phyloP scores from a whole-genome alignment of 371 early-diverging fungal species.

The Basidiobolus heterosporus region DNA sequence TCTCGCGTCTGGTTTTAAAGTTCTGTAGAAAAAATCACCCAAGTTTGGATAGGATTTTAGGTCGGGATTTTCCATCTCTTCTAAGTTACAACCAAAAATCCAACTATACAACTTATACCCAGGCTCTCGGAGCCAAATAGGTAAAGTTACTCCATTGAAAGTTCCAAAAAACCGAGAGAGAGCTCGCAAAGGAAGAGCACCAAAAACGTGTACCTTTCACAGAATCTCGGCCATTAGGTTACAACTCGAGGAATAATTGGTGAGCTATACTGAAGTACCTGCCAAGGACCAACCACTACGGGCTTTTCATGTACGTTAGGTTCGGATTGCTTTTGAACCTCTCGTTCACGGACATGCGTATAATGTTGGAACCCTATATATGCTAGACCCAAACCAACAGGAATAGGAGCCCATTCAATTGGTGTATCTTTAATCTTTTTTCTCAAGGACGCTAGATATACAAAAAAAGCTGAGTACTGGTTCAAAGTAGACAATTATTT shows the following conservation, averaged over 20 bases:
- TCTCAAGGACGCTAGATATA: not conserved
- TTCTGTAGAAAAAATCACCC: slow-evolving; percentile 79
- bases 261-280: slow-evolving; percentile 23
- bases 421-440: slow-evolving; percentile 13
- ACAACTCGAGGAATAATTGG: not conserved
- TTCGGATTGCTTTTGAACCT: too few species aligned
- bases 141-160: slow-evolving; percentile 62
- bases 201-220: slow-evolving; percentile 59
- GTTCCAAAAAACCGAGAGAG: slow-evolving; percentile 83
- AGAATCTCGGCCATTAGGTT: not conserved
- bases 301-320: too few species aligned
- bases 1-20: slow-evolving; percentile 57
- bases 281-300: slow-evolving; percentile 61
- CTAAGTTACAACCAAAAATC: slow-evolving; percentile 79
- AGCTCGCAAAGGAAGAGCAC: slow-evolving; percentile 68
- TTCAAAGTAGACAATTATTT: too few species aligned
- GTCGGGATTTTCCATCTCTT: slow-evolving; percentile 77
- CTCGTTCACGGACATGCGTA: too few species aligned
- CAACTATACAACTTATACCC: slow-evolving; percentile 61
- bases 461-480: too few species aligned
- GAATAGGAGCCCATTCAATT: slow-evolving; percentile 57
- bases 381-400: slow-evolving; percentile 60
- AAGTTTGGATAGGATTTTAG: slow-evolving; percentile 66
- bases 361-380: slow-evolving; percentile 53
- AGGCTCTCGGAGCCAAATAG: slow-evolving; percentile 52